Conservation (phyloP, 345 rosid genomes). For the Lepidium aucheri region DNA sequence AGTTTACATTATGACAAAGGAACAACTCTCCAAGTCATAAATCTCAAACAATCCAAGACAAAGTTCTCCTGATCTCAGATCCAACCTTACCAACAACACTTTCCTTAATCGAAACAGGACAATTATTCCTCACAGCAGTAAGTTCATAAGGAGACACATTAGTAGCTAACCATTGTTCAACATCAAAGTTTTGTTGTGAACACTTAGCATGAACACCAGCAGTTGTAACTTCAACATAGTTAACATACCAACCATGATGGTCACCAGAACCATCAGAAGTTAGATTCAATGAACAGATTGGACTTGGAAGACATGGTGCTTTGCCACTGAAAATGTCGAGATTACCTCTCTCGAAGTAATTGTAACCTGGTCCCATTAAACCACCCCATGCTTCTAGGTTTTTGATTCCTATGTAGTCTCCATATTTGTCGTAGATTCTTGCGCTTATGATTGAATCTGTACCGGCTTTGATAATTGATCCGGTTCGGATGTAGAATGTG, state of each 20-base stretch:
- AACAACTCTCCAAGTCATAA: neutral
- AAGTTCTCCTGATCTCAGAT: slow-evolving; percentile 26
- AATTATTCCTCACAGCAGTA: slow-evolving; percentile 43
- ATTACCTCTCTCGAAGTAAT: slow-evolving; percentile 87
- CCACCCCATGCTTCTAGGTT: slow-evolving; percentile 81
- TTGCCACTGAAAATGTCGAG: slow-evolving; percentile 80
- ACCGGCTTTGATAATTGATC: slow-evolving; percentile 73
- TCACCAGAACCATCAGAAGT: slow-evolving; percentile 71
- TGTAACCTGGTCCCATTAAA: slow-evolving; percentile 58
- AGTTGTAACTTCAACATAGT: slow-evolving; percentile 70
- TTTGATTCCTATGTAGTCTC: slow-evolving; percentile 32
- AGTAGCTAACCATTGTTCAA: slow-evolving; percentile 88
- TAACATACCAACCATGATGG: slow-evolving; percentile 82
- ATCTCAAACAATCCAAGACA: slow-evolving; percentile 27
- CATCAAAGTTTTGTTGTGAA: slow-evolving; percentile 41
- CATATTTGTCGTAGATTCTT: slow-evolving; percentile 39
- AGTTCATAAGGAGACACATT: slow-evolving; percentile 62
- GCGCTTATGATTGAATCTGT: slow-evolving; percentile 66
- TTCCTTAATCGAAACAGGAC: slow-evolving; percentile 21
- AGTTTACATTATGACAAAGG: slow-evolving; percentile 12
- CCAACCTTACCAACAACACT: slow-evolving; percentile 13
- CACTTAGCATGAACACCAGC: slow-evolving; percentile 57
- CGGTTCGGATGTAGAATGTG: slow-evolving; percentile 63
- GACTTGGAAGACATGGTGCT: slow-evolving; percentile 44
- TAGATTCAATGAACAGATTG: slow-evolving; percentile 62